Base-by-base conservation (phyloP, 139 green algal species). In the Yamagishiella unicocca region DNA sequence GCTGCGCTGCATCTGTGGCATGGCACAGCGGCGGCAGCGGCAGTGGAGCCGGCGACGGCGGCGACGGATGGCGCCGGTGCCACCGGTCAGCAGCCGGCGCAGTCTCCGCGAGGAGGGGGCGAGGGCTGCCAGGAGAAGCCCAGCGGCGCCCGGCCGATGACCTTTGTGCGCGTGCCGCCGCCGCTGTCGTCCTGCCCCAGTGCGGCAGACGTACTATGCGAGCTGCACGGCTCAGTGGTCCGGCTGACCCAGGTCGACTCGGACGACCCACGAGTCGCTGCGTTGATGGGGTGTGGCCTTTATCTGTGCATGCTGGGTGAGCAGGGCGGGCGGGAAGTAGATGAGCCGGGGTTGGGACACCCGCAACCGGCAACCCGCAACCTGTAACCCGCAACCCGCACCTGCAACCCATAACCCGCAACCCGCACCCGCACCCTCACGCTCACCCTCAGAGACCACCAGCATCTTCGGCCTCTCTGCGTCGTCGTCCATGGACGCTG, bases 91-190 rank as follows among this genome's bases (percentile, higher is more conserved):
- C n/a, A n/a, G n/a, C n/a, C n/a, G n/a, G n/a, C n/a, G n/a, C n/a
- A n/a, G n/a, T n/a, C n/a, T n/a, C n/a, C n/a, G 7, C 74, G 71
- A 40, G 5, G 50, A 12, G 0, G 74, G 29, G 12, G 4, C 29
- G 12, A 31, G 8, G 40, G 70, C 3, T 10, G 67, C 1, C 22
- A 40, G 19, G 14, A 29, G 6, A n/a, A n/a, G n/a, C n/a, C n/a
- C 33, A 17, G 33, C 33, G 67, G 67, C 35, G 9, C 5, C 14
- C 67, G 67, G 35, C 9, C 24, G 38, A 46, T 82, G 74, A 50
- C 68, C 22, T 68, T 82, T 67, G 74, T 29, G 33, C 46, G 46
- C 14, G 74, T 82, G 45, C 46, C 74, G 53, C 74, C 74, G 45
- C 74, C 74, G 53, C 53, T 82, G 45, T 43, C 50, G n/a, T 46